Evolutionary conservation across 1,284 basidiomycete genomes (phyloP).

Genomic region (Phellopilus nigrolimitatus): DNA sequence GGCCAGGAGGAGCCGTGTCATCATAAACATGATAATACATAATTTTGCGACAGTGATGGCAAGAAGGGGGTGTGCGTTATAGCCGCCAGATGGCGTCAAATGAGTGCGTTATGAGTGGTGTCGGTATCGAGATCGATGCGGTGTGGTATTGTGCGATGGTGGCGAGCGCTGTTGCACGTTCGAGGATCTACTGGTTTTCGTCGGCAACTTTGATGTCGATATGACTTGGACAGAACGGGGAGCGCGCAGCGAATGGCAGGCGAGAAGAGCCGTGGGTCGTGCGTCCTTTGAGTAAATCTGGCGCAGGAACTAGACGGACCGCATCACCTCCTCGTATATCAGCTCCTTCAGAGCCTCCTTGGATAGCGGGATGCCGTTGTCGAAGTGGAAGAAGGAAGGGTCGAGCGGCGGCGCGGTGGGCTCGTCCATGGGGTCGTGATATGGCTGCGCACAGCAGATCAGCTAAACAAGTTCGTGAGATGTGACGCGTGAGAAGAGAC

Average conservation of each 20-base stretch:
- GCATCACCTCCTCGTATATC: slow-evolving; percentile 28
- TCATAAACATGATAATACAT: background rate
- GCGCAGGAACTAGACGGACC: slow-evolving; percentile 12
- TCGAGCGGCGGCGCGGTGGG: slow-evolving; percentile 77
- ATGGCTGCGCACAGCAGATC: slow-evolving; percentile 49
- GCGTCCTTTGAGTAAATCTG: background rate
- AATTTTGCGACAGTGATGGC: background rate
- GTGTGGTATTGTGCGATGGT: background rate
- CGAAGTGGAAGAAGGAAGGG: slow-evolving; percentile 89
- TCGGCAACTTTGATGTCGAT: background rate
- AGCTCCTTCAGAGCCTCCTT: slow-evolving; percentile 63
- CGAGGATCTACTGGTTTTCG: background rate
- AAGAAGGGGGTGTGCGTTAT: background rate
- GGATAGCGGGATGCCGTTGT: slow-evolving; percentile 59
- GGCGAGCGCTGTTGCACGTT: background rate
- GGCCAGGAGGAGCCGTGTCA: background rate
- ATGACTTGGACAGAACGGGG: background rate
- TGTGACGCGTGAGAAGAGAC: slow-evolving; percentile 24
- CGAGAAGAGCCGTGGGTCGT: background rate
- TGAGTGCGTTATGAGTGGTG: background rate
- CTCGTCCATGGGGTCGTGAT: slow-evolving; percentile 88
- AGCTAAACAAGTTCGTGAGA: background rate
- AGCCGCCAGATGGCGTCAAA: background rate
- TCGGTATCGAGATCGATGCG: background rate
- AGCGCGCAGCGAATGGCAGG: background rate